These are phyloP conservation scores for Nepenthes alata DNA, from an alignment of 179 eudicot species.

Conservation along the genomic window DNA sequence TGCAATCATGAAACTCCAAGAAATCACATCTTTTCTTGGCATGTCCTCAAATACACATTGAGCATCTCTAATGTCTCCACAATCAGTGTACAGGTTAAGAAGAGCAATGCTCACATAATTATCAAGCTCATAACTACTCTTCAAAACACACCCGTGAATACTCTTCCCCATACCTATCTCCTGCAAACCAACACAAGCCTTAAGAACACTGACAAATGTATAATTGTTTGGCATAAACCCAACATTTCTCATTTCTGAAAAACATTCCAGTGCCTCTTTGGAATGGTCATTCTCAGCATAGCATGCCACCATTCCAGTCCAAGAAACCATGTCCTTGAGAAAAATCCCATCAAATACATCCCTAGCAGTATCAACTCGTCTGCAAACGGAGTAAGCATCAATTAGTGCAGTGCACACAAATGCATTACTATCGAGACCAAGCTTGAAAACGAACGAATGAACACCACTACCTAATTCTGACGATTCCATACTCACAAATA, in stretches of 20 bases:
- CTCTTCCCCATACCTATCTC: conserved; percentile 26
- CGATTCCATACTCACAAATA: conserved; percentile 40
- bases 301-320: conserved; percentile 62
- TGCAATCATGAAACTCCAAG: conserved; percentile 68
- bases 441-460: conserved; percentile 40
- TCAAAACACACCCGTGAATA: conserved; percentile 45
- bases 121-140: conserved; percentile 39
- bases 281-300: conserved; percentile 42
- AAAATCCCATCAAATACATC: conserved; percentile 45
- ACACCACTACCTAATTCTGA: conserved; percentile 22
- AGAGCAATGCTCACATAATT: conserved; percentile 43
- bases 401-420: conserved; percentile 61
- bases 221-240: conserved; percentile 53
- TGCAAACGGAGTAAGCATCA: conserved; percentile 50
- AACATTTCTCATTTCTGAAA: conserved; percentile 28
- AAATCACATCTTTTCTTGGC: conserved; percentile 42
- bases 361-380: conserved; percentile 30
- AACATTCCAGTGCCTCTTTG: conserved; percentile 29
- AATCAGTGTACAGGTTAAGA: conserved; percentile 51
- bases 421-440: conserved; percentile 35
- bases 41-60: conserved; percentile 37
- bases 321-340: conserved; percentile 48
- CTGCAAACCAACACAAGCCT: conserved; percentile 52
- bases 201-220: conserved; percentile 49
- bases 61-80: conserved; percentile 43